Percentiles rank a stretch among this genome's conserved stretches.
Conservation (phyloP, 495 filamentous ascomycete genomes). For the Aspergillus incahuasiensis region DNA sequence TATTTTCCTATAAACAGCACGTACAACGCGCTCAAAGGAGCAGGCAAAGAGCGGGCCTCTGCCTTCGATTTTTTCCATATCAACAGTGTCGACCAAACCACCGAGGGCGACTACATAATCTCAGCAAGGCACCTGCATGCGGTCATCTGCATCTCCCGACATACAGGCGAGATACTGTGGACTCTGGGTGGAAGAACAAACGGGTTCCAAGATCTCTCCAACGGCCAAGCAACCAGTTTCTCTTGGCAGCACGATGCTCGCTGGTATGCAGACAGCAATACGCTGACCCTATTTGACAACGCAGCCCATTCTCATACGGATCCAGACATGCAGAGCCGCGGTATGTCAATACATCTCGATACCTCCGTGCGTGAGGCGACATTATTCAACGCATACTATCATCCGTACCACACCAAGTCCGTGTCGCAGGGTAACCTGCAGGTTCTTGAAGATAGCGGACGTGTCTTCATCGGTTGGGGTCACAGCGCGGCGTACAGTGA, state of each 20-base stretch:
- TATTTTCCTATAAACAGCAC: conserved; percentile 25
- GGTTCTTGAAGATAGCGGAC: conserved; percentile 45
- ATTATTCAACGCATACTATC: conserved; percentile 24
- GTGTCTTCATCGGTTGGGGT: conserved; percentile 56
- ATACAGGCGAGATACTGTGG: conserved; percentile 38
- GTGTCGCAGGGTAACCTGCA: conserved; percentile 58
- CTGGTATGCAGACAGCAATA: conserved; percentile 31
- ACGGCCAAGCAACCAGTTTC: conserved; percentile 41
- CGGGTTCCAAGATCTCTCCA: conserved; percentile 39
- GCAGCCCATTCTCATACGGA: conserved; percentile 27
- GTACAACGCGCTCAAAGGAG: conserved; percentile 7
- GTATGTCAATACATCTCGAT: conserved; percentile 30
- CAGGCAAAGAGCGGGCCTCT: conserved; percentile 14
- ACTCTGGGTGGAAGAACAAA: conserved; percentile 41
- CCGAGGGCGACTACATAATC: conserved; percentile 47
- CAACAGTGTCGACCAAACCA: conserved; percentile 50
- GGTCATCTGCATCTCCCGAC: conserved; percentile 33
- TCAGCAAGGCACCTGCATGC: conserved; percentile 47
- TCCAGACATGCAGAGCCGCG: conserved; percentile 21
- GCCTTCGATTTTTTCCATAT: conserved; percentile 51
- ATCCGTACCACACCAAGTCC: conserved; percentile 33
- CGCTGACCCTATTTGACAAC: conserved; percentile 51
- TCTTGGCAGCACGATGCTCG: conserved; percentile 53
- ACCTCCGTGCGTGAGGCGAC: conserved; percentile 16
- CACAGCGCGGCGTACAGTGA: conserved; percentile 53